These are phyloP conservation scores for Austroboletus novae-zelandiae DNA, from an alignment of 1,284 basidiomycete genomes.

Conservation along the genomic window DNA sequence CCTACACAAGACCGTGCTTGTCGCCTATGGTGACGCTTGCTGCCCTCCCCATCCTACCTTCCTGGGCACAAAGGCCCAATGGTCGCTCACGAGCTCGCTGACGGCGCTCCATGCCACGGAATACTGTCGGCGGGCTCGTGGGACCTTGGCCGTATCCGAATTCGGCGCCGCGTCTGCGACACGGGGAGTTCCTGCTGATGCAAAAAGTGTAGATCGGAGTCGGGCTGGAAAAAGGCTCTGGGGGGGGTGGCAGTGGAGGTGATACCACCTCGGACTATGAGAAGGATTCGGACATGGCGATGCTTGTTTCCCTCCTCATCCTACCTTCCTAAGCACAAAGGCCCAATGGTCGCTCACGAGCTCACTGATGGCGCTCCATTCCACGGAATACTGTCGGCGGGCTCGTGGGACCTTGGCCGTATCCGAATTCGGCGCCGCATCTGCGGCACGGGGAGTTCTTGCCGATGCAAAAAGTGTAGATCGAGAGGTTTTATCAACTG, in stretches of 20 bases:
- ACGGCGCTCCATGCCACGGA: conserved; percentile 24
- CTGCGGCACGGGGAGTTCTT: conserved; percentile 24
- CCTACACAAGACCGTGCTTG: conserved; percentile 25
- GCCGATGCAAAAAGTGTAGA: background rate
- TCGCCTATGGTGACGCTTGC: too few relatives aligned
- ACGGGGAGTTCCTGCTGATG: conserved; percentile 23
- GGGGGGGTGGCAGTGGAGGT: background rate
- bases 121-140: too few relatives aligned
- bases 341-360: conserved; percentile 29
- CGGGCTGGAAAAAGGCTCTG: conserved; percentile 2
- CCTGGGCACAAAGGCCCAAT: conserved; percentile 28
- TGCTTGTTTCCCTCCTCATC: too few relatives aligned
- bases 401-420: conserved; percentile 24
- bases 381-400: too few relatives aligned
- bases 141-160: conserved; percentile 29
- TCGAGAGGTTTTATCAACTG: conserved; percentile 8
- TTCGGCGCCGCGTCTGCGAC: conserved; percentile 24
- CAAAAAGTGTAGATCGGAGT: conserved; percentile 3
- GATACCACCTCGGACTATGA: background rate
- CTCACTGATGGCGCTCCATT: conserved; percentile 26
- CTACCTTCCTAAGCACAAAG: conserved; percentile 21
- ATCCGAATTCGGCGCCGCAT: conserved; percentile 26
- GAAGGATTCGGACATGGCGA: conserved; percentile 4
- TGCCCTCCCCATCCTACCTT: too few relatives aligned
- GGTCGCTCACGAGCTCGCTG: conserved; percentile 27